Evolutionary conservation across 768 basidiomycete genomes (phyloP).

Genomic region (Suillus decipiens): DNA sequence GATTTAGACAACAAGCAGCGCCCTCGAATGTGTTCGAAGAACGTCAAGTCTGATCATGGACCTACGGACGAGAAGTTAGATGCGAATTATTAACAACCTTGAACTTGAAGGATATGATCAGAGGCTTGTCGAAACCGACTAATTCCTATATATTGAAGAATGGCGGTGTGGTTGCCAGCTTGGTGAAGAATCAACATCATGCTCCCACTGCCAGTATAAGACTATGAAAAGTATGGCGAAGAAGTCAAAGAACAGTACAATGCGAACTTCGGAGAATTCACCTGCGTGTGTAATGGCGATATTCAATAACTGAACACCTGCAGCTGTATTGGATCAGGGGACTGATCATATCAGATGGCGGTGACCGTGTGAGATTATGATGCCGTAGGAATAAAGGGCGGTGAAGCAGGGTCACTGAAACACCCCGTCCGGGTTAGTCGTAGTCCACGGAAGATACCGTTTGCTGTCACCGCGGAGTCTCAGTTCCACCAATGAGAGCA

Average conservation of each 20-base stretch:
- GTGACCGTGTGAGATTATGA: background rate
- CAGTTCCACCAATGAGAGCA: background rate
- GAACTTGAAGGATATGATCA: conserved; percentile 23
- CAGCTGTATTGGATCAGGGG: background rate
- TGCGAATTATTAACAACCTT: conserved; percentile 15
- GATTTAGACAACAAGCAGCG: conserved; percentile 21
- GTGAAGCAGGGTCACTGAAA: background rate
- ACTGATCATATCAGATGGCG: background rate
- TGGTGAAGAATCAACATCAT: conserved; percentile 20
- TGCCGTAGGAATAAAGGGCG: too few species aligned
- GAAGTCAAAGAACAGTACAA: background rate
- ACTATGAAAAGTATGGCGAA: background rate
- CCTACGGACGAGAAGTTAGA: conserved; percentile 3
- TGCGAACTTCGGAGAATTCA: background rate
- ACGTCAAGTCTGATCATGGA: conserved; percentile 15
- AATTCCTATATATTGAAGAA: conserved; percentile 21
- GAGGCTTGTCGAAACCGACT: conserved; percentile 25
- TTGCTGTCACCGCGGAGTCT: background rate
- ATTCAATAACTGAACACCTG: background rate
- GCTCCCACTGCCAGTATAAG: conserved; percentile 20
- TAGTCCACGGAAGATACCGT: background rate
- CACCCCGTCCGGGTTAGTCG: background rate
- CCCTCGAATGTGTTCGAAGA: conserved; percentile 7
- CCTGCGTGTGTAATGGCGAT: background rate
- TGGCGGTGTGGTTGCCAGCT: conserved; percentile 21